Conservation (phyloP, 805 yeast genomes). For the Nakazawaea laoshanensis region DNA sequence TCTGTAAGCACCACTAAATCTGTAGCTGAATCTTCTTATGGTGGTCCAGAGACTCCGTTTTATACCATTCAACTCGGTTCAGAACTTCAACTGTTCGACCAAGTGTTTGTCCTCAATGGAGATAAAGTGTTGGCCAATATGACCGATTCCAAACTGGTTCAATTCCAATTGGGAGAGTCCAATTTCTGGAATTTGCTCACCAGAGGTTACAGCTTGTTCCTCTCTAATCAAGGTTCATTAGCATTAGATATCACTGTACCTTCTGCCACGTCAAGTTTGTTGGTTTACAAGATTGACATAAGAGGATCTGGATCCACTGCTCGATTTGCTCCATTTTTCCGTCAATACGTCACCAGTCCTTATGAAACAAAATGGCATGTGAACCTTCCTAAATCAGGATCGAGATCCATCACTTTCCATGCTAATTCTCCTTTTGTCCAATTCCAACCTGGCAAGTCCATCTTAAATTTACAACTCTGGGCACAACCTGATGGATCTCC, state of each 20-base stretch:
- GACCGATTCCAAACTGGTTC: slow-evolving; percentile 29
- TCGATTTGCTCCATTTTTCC: slow-evolving; percentile 52
- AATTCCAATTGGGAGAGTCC: slow-evolving; percentile 23
- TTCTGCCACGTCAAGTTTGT: slow-evolving; percentile 52
- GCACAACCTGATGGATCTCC: slow-evolving; percentile 20
- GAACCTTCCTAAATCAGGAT: slow-evolving; percentile 30
- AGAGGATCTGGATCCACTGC: slow-evolving; percentile 17
- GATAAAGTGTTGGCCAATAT: slow-evolving; percentile 9
- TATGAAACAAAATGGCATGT: slow-evolving; percentile 78
- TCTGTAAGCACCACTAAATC: slow-evolving; percentile 28
- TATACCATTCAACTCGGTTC: slow-evolving; percentile 35
- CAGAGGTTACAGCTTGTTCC: slow-evolving; percentile 28
- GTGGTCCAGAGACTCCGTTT: slow-evolving; percentile 41
- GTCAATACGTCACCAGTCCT: slow-evolving; percentile 60
- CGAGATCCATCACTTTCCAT: slow-evolving; percentile 39
- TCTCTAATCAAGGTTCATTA: slow-evolving; percentile 36
- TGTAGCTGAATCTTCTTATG: slow-evolving; percentile 46
- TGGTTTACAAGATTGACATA: slow-evolving; percentile 36
- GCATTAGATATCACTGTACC: slow-evolving; percentile 40
- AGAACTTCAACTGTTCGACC: slow-evolving; percentile 34
- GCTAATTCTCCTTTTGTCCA: slow-evolving; percentile 70
- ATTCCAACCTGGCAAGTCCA: slow-evolving; percentile 18
- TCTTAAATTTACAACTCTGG: slow-evolving; percentile 39
- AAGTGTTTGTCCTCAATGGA: slow-evolving; percentile 38
- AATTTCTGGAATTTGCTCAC: slow-evolving; percentile 29